Percentiles rank a stretch among this genome's conserved stretches.
phyloP scores from a whole-genome alignment of 176 grass and related monocot species.

The Poa annua region DNA sequence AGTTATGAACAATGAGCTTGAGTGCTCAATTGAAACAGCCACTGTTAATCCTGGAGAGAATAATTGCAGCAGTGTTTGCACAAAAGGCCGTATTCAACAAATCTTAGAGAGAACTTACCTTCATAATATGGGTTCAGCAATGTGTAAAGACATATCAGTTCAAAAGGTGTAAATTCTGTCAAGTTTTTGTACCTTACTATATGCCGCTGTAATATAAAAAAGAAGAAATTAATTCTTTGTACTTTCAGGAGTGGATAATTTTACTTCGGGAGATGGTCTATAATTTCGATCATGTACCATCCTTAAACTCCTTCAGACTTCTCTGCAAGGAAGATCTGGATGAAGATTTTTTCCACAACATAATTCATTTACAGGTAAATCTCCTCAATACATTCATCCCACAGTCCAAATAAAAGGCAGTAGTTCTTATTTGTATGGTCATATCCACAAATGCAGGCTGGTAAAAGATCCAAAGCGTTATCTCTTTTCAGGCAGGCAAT shows the following conservation, averaged over 20 bases:
- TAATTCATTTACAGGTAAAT: conserved; percentile 94
- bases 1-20: conserved; percentile 59
- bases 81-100: conserved; percentile 61
- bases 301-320: conserved; percentile 68
- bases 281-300: conserved; percentile 63
- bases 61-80: conserved; percentile 49
- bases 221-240: conserved; percentile 35
- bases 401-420: background rate
- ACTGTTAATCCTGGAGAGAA: conserved; percentile 29
- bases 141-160: conserved; percentile 79
- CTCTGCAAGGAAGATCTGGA: conserved; percentile 87
- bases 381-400: conserved; percentile 35
- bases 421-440: conserved; percentile 41
- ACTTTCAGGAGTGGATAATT: conserved; percentile 87
- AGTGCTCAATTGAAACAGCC: conserved; percentile 27
- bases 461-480: conserved; percentile 84
- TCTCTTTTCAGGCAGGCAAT: conserved; percentile 76
- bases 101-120: conserved; percentile 80
- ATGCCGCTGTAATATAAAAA: conserved; percentile 3
- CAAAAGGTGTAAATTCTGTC: conserved; percentile 62
- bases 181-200: conserved; percentile 18
- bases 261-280: conserved; percentile 84
- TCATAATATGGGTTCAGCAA: conserved; percentile 78
- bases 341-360: conserved; percentile 93
- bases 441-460: conserved; percentile 60